Evolutionary conservation across 2,329 filamentous ascomycete genomes (phyloP).

Genomic region (Tolypocladium endophyticum): DNA sequence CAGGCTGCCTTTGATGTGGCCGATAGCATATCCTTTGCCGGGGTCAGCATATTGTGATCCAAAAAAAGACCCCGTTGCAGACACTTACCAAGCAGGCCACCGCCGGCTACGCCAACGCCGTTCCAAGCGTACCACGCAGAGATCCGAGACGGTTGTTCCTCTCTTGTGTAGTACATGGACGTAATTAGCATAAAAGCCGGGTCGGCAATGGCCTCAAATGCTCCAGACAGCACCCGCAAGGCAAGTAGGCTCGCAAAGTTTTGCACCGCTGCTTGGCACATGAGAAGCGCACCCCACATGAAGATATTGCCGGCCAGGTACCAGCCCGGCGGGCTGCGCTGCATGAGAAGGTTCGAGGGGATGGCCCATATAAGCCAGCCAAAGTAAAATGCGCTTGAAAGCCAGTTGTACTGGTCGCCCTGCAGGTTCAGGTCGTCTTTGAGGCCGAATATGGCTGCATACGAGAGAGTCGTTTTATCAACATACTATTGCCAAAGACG

Average conservation of each 20-base stretch:
- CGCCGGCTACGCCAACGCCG: constrained; percentile 47
- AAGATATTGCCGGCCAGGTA: constrained; percentile 38
- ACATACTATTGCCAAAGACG: constrained; percentile 11
- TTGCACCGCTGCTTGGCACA: constrained; percentile 40
- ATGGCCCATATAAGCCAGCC: constrained; percentile 27
- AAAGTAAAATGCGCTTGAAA: constrained; percentile 25
- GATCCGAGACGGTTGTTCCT: constrained; percentile 51
- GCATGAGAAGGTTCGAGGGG: constrained; percentile 20
- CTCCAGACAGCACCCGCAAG: constrained; percentile 50
- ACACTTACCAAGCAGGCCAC: constrained; percentile 30
- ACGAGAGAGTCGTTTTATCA: constrained; percentile 45
- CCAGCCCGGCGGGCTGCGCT: constrained; percentile 21
- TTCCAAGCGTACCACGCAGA: constrained; percentile 50
- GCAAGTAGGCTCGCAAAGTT: constrained; percentile 45
- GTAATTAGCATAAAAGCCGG: constrained; percentile 52
- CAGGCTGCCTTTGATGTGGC: constrained; percentile 44
- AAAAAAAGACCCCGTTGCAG: not conserved
- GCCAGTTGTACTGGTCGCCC: constrained; percentile 44
- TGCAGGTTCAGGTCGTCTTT: constrained; percentile 44
- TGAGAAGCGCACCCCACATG: constrained; percentile 38
- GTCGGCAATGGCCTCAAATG: constrained; percentile 46
- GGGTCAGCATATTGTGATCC: not conserved
- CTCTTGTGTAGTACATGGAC: constrained; percentile 53
- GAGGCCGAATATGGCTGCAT: constrained; percentile 56
- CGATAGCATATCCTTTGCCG: constrained; percentile 41